phyloP scores from a whole-genome alignment of 345 rosid species.

The Bruguiera gymnorhiza region DNA sequence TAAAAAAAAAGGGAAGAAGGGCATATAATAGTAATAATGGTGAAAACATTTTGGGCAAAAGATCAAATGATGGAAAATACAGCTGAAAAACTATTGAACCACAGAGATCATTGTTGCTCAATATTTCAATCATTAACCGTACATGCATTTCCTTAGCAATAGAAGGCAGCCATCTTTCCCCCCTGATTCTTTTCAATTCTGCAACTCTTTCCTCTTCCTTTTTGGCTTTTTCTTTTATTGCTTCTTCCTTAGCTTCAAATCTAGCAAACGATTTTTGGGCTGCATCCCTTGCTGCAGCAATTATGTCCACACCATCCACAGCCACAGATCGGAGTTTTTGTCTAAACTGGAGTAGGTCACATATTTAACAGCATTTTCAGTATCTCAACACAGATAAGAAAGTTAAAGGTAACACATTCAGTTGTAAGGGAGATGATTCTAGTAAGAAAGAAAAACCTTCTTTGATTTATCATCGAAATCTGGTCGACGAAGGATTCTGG shows the following conservation, averaged over 20 bases:
- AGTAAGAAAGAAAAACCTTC: conserved; percentile 44
- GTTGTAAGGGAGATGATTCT: not conserved
- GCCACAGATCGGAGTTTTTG: conserved; percentile 43
- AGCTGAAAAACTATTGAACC: not conserved
- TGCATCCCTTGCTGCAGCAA: conserved; percentile 54
- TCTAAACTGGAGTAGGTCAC: conserved; percentile 48
- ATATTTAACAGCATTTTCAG: not conserved
- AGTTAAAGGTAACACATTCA: not conserved
- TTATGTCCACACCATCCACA: conserved; percentile 64
- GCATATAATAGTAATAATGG: not conserved
- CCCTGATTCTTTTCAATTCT: conserved; percentile 62
- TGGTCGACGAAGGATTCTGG: conserved; percentile 58
- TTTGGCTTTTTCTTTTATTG: conserved; percentile 69
- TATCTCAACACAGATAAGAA: not conserved
- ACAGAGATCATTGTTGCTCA: not conserved
- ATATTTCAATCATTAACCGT: conserved; percentile 5
- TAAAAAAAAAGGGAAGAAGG: not conserved
- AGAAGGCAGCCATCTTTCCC: conserved; percentile 90
- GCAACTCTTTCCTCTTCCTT: conserved; percentile 75
- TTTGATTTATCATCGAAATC: conserved; percentile 54
- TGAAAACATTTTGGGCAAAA: not conserved
- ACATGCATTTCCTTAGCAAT: conserved; percentile 54
- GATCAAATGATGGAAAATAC: not conserved
- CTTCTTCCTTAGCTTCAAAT: conserved; percentile 58
- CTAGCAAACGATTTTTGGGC: conserved; percentile 51